Base-by-base conservation (phyloP, 805 yeast genomes). In the Metschnikowia lunata region DNA sequence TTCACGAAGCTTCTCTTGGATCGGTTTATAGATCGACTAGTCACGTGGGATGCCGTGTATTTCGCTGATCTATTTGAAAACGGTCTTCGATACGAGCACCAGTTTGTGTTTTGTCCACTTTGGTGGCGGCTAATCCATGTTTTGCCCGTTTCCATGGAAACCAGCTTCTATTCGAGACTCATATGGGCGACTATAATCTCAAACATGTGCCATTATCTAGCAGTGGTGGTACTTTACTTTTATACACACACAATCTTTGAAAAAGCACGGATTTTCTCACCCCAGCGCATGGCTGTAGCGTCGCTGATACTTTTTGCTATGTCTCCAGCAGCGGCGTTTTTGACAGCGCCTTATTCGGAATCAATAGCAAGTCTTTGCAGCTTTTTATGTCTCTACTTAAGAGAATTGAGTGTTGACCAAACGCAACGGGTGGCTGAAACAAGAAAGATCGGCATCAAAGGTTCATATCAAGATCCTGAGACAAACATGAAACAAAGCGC, bases 11-110 rank as follows among this genome's bases (percentile, higher is more conserved):
- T 12, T 12, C 14, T 42, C 27, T 28, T 58, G 23, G 36, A 42
- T 27, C 35, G 54, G n/a, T 37, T 80, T 1, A 57, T 79, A 40
- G 70, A 76, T 41, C 79, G 76, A 43, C 68, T 88, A 5, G 66
- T 86, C 26, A 74, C 82, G 4, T 91, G 98, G 98, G 99, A 91
- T 61, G 74, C 83, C 1, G 93, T 89, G 0, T 89, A 82, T 62
- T 89, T 85, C 57, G 61, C 76, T 12, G 79, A 81, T 36, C 60
- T 82, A 43, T 78, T 85, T 30, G 58, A 63, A 8, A 61, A 75
- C 12, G 79, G 75, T 0, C 61, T 65, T 12, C 60, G 66, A n/a
- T 90, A 72, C 62, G 98, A 91, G 63, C 96, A 91, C 61, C 95
- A 89, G 63, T 85, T 79, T 74, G 97, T 95, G 5, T 91, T 88